Evolutionary conservation across 305 asterid genomes (phyloP).

Genomic region (Solanum hybrid): DNA sequence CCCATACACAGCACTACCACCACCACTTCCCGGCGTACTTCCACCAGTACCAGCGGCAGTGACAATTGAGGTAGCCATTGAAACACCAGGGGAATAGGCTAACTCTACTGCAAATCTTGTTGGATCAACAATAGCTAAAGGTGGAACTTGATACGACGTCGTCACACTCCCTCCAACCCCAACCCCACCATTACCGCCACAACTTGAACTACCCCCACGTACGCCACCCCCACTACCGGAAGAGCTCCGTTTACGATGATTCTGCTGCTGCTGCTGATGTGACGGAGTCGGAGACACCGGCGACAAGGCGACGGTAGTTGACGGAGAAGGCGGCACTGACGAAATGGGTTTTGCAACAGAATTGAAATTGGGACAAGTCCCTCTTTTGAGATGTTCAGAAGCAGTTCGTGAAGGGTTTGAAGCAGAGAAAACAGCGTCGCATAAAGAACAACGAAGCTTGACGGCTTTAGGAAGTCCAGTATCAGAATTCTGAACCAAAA

Average conservation of each 20-base stretch:
- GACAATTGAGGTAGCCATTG: slow-evolving; percentile 28
- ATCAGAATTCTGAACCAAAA: slow-evolving; percentile 64
- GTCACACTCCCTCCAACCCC: slow-evolving; percentile 11
- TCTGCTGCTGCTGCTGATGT: slow-evolving; percentile 20
- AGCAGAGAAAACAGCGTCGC: slow-evolving; percentile 94
- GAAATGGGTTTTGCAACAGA: slow-evolving; percentile 56
- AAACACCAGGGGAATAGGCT: slow-evolving; percentile 34
- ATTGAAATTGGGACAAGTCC: slow-evolving; percentile 86
- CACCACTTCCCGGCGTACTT: background rate
- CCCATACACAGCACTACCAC: slow-evolving; percentile 19
- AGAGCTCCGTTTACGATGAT: slow-evolving; percentile 42
- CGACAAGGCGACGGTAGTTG: slow-evolving; percentile 16
- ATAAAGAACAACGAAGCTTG: slow-evolving; percentile 77
- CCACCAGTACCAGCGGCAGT: slow-evolving; percentile 14
- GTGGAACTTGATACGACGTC: slow-evolving; percentile 25
- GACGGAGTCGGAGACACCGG: slow-evolving; percentile 8
- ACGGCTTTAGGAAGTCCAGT: slow-evolving; percentile 79
- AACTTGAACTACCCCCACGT: slow-evolving; percentile 2
- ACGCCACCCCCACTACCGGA: slow-evolving; percentile 9
- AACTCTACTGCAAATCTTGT: slow-evolving; percentile 54
- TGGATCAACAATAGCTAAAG: slow-evolving; percentile 61
- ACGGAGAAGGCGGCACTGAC: slow-evolving; percentile 28
- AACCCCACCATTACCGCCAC: background rate
- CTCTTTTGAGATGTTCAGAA: slow-evolving; percentile 91
- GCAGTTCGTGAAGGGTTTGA: slow-evolving; percentile 96